These are phyloP conservation scores for Trichosporon coremiiforme DNA, from an alignment of 1,284 basidiomycete species.

Conservation along the genomic window DNA sequence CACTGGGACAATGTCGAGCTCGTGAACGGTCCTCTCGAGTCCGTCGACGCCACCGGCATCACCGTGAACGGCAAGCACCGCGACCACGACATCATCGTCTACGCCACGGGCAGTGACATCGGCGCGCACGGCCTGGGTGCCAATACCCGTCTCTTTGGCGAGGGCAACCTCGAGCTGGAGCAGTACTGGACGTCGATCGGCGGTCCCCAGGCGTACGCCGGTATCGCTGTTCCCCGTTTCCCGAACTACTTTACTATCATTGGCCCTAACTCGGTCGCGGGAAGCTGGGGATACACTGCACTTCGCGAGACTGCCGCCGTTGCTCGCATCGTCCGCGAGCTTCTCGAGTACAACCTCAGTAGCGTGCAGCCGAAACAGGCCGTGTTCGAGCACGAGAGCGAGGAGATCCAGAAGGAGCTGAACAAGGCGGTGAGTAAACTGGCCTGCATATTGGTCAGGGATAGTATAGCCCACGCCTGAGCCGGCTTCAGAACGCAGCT, in stretches of 20 bases:
- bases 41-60: conserved; percentile 3
- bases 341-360: conserved; percentile 26
- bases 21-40: neutral
- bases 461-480: no score
- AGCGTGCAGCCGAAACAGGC: conserved; percentile 27
- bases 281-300: conserved; percentile 34
- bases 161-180: conserved; percentile 16
- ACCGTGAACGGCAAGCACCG: conserved; percentile 19
- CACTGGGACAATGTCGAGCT: conserved; percentile 21
- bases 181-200: conserved; percentile 19
- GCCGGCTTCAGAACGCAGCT: no score
- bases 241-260: conserved; percentile 35
- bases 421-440: neutral
- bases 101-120: conserved; percentile 16
- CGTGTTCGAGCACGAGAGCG: conserved; percentile 28
- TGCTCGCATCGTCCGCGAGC: conserved; percentile 26
- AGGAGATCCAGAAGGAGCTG: conserved; percentile 22
- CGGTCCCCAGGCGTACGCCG: conserved; percentile 20
- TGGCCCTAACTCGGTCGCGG: conserved; percentile 33
- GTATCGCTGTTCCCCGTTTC: conserved; percentile 26
- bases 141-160: conserved; percentile 3
- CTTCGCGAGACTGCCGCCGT: conserved; percentile 26
- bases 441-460: neutral
- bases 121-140: conserved; percentile 17
- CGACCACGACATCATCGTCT: conserved; percentile 23